Conservation (phyloP, 192 early-diverging fungal genomes). For the Backusella macrospora region DNA sequence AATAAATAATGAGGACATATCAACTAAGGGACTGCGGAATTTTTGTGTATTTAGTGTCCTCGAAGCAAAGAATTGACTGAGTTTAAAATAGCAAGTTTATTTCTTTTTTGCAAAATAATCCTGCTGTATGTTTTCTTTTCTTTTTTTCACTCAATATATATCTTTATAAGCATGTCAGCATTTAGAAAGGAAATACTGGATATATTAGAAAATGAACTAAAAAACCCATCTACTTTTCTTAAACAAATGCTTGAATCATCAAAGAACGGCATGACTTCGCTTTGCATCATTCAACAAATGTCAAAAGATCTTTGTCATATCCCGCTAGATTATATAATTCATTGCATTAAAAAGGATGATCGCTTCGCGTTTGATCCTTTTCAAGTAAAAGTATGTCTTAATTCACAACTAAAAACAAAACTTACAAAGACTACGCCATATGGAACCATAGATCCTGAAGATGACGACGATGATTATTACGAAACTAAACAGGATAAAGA, state of each 20-base stretch:
- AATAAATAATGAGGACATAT: too few species aligned
- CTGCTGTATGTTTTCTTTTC: too few species aligned
- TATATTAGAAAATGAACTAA: background rate
- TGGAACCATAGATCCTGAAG: constrained; percentile 5
- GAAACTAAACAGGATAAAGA: background rate
- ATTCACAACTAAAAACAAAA: background rate
- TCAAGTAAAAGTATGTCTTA: background rate
- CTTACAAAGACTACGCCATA: background rate
- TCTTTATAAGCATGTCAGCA: background rate
- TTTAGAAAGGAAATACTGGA: background rate
- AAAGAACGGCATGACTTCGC: background rate
- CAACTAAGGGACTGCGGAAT: too few species aligned
- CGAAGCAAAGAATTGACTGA: too few species aligned
- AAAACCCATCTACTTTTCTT: background rate
- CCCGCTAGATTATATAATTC: background rate
- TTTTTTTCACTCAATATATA: too few species aligned
- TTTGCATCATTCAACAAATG: background rate
- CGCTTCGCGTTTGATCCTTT: background rate
- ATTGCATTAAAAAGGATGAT: background rate
- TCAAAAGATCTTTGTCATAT: background rate
- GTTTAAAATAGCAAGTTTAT: too few species aligned
- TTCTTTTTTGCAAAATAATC: too few species aligned
- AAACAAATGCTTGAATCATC: background rate
- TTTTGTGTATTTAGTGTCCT: too few species aligned
- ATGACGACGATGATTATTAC: background rate